Conservation (phyloP, 163 green algal genomes). For the Prototheca wickerhamii region DNA sequence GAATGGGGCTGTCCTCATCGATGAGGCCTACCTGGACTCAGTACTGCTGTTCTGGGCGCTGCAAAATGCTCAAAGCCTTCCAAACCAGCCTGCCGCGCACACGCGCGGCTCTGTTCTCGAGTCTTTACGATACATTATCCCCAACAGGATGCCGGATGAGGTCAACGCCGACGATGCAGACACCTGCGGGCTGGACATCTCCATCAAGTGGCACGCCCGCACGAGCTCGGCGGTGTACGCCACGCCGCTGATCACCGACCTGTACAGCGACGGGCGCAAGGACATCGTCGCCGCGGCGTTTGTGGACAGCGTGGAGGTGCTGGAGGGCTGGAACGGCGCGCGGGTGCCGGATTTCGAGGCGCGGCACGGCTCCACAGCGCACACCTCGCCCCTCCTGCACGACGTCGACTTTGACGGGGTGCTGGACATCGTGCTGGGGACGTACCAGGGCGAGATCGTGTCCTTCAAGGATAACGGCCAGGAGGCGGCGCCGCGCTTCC, state of each 20-base stretch:
- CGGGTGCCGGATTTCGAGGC: conserved; percentile 67
- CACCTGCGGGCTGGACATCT: conserved; percentile 60
- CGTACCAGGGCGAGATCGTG: conserved; percentile 84
- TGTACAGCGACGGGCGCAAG: conserved; percentile 85
- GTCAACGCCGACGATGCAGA: conserved; percentile 9
- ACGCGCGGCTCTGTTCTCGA: not conserved
- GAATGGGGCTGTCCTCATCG: too few species aligned
- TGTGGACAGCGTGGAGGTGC: conserved; percentile 83
- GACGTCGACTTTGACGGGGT: conserved; percentile 87
- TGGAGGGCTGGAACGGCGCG: conserved; percentile 72
- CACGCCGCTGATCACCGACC: conserved; percentile 90
- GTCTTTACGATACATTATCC: not conserved
- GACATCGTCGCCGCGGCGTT: conserved; percentile 92
- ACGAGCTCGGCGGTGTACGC: conserved; percentile 76
- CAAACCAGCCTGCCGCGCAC: too few species aligned
- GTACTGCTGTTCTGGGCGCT: too few species aligned
- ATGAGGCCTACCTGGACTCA: too few species aligned
- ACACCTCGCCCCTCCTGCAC: conserved; percentile 81
- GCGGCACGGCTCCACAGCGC: conserved; percentile 73
- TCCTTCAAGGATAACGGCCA: conserved; percentile 79
- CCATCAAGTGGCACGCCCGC: conserved; percentile 85
- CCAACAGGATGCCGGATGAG: conserved; percentile 17
- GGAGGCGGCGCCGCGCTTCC: conserved; percentile 33
- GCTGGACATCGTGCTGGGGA: conserved; percentile 76
- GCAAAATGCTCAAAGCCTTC: too few species aligned